Evolutionary conservation across 305 asterid species (phyloP).

Genomic region (Caryopteris hybrid): DNA sequence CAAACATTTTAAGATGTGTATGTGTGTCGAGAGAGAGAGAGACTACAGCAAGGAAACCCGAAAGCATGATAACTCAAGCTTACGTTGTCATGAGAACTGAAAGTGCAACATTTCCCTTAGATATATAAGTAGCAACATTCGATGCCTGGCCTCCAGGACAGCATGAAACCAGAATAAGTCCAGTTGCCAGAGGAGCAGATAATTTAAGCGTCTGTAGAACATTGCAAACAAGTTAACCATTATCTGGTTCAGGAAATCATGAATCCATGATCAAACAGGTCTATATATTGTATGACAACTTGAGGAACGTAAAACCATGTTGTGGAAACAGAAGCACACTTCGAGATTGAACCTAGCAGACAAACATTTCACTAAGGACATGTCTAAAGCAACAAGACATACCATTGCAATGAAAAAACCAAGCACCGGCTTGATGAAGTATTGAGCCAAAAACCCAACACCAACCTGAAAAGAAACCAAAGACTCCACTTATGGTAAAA

Average conservation of each 20-base stretch:
- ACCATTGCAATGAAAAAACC: slow-evolving; percentile 89
- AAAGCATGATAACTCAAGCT: slow-evolving; percentile 25
- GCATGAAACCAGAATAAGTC: slow-evolving; percentile 95
- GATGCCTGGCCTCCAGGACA: slow-evolving; percentile 99
- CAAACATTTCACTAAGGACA: background rate
- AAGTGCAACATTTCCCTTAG: slow-evolving; percentile 97
- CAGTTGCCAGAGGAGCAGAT: slow-evolving; percentile 99
- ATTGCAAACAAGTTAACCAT: slow-evolving; percentile 20
- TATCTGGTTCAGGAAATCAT: slow-evolving; percentile 15
- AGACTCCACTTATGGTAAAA: slow-evolving; percentile 12
- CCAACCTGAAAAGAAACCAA: slow-evolving; percentile 60
- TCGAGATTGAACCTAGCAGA: background rate
- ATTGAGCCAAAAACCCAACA: slow-evolving; percentile 95
- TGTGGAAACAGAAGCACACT: background rate
- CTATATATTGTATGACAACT: background rate
- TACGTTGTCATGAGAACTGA: slow-evolving; percentile 99
- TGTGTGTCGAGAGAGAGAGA: background rate
- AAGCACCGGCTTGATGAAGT: slow-evolving; percentile 75
- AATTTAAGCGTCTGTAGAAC: slow-evolving; percentile 61
- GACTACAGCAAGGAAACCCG: background rate
- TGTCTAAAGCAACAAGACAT: slow-evolving; percentile 21
- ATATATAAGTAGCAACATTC: slow-evolving; percentile 92
- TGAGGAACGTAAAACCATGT: background rate
- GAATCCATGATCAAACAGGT: background rate
- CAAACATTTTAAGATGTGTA: background rate